Conservation (phyloP, 75 land plant species). For the Cryptomeria japonica region DNA sequence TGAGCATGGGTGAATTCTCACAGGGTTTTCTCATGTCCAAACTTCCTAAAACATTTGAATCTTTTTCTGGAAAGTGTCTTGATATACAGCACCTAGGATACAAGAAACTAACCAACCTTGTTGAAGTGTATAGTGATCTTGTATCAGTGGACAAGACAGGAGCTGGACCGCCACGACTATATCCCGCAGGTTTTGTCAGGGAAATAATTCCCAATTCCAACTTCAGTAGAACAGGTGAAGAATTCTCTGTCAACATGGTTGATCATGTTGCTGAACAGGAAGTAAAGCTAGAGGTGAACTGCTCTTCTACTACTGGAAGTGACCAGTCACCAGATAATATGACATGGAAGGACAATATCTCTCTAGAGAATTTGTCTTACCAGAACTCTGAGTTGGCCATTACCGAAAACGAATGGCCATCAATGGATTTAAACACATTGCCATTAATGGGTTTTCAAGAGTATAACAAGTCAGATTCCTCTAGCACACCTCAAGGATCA, state of each 20-base stretch:
- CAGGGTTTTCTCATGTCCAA: slow-evolving; percentile 4
- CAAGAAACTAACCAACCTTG: slow-evolving; percentile 1
- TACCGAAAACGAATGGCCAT: not conserved
- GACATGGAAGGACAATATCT: not conserved
- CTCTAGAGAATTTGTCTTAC: not conserved
- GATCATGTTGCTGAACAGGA: not conserved
- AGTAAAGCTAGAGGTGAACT: not conserved
- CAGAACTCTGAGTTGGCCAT: not conserved
- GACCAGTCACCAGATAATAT: not conserved
- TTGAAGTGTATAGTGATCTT: not conserved
- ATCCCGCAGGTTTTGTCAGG: not conserved
- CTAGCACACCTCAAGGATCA: not conserved
- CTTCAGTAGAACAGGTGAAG: not conserved
- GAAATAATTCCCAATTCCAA: not conserved
- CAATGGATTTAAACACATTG: not conserved
- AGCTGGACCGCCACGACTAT: not conserved
- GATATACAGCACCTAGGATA: slow-evolving; percentile 1
- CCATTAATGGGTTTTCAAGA: not conserved
- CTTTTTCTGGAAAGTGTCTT: not conserved
- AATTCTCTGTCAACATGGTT: not conserved
- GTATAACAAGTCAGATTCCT: slow-evolving; percentile 11
- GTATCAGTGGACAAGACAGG: not conserved
- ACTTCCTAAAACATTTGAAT: not conserved
- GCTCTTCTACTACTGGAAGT: not conserved
- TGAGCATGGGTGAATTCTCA: not conserved